phyloP scores from a whole-genome alignment of 306 rosid genomes.

The Cucumis hystrix region DNA sequence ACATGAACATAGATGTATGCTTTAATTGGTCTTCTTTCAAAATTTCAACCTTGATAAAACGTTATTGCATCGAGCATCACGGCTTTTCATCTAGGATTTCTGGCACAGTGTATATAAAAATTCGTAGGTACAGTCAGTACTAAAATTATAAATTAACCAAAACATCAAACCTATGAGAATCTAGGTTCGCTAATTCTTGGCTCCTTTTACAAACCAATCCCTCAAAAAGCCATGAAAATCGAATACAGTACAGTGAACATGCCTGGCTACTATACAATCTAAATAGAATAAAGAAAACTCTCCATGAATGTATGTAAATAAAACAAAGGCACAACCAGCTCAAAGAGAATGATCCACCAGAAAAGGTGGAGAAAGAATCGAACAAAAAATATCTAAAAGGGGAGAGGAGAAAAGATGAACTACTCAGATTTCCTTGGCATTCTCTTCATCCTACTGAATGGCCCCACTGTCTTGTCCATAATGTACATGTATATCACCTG shows the following conservation, averaged over 20 bases:
- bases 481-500: slow-evolving; percentile 37
- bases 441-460: slow-evolving; percentile 87
- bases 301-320: not conserved
- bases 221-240: not conserved
- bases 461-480: slow-evolving; percentile 75
- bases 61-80: too few relatives aligned
- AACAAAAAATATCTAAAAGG: not conserved
- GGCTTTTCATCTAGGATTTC: too few relatives aligned
- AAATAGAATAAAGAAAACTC: not conserved
- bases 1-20: not conserved
- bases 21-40: not conserved
- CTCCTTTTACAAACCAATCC: not conserved
- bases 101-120: not conserved
- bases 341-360: not conserved
- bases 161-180: not conserved
- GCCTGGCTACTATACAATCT: not conserved
- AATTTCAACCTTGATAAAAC: not conserved
- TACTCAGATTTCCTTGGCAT: slow-evolving; percentile 43
- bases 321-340: not conserved
- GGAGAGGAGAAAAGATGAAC: slow-evolving; percentile 5
- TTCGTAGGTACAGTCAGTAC: not conserved
- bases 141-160: not conserved
- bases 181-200: not conserved
- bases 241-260: not conserved
- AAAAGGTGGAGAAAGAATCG: slow-evolving; percentile 1